Evolutionary conservation across 352 stramenopile species (phyloP).

Genomic region (Phytophthora pistaciae): DNA sequence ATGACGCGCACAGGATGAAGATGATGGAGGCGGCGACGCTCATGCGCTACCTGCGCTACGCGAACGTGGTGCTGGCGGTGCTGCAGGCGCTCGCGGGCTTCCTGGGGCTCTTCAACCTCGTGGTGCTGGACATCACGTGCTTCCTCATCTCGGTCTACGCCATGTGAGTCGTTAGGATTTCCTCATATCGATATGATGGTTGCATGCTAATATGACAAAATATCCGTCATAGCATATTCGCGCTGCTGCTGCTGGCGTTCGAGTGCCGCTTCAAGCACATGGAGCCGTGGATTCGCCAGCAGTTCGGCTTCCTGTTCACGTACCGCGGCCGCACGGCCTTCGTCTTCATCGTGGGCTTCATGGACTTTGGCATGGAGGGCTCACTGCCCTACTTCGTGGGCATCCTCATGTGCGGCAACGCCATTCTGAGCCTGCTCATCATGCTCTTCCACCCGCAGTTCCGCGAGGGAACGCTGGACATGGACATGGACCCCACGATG

Average conservation of each 20-base stretch:
- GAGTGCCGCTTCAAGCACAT: constrained; percentile 91
- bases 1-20: constrained; percentile 52
- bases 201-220: constrained; percentile 4
- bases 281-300: constrained; percentile 85
- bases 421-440: constrained; percentile 77
- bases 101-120: constrained; percentile 86
- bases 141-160: constrained; percentile 90
- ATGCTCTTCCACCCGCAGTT: constrained; percentile 91
- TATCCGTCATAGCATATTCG: constrained; percentile 70
- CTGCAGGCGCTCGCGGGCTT: constrained; percentile 87
- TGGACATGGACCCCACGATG: constrained; percentile 80
- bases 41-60: constrained; percentile 85
- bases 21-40: constrained; percentile 74
- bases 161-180: constrained; percentile 61
- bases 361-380: constrained; percentile 89
- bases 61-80: constrained; percentile 84
- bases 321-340: constrained; percentile 86
- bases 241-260: constrained; percentile 83
- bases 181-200: neutral
- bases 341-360: constrained; percentile 89
- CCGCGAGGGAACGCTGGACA: constrained; percentile 71
- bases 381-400: constrained; percentile 77
- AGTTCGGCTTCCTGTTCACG: constrained; percentile 92
- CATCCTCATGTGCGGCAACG: constrained; percentile 83
- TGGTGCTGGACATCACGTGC: constrained; percentile 87